Evolutionary conservation across 2,329 filamentous ascomycete genomes (phyloP), one percentile per base, ranked within the genome.

Genomic region (Monosporascus cannonballus): DNA sequence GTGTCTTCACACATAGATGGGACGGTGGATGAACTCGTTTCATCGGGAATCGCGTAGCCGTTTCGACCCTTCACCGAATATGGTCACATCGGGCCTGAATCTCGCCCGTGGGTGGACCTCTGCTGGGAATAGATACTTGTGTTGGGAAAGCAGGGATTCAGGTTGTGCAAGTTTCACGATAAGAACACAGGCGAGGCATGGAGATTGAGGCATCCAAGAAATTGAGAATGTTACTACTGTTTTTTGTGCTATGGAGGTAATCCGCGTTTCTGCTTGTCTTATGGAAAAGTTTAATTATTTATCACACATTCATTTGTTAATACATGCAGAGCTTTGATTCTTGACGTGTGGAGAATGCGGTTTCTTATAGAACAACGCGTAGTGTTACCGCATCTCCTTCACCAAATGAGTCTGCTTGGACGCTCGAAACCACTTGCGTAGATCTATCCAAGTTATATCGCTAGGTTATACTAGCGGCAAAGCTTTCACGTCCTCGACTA

Each of bases 61-160:
- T 51, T 53, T 52, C 57, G 51, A 58, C 51, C 59, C 58, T 59
- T 55, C 52, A 53, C 55, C 56, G 57, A 59, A 63, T 64, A 61
- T 62, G 64, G 57, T 64, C 62, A 58, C 59, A 55, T 58, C 55
- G 54, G 59, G 60, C 53, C 55, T 57, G 51, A 53, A 66, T 65
- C 58, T 64, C 57, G 61, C 56, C 58, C 54, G 55, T 55, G 61
- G 17, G 25, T 63, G 58, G 59, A 59, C 59, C 64, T 63, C 61
- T 62, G 59, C 61, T 61, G 61, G 61, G 60, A 59, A 61, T 59
- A 62, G 55, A 59, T 64, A 64, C 55, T 60, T 61, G 54, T 61
- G 62, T 66, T 64, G 60, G 62, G 56, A 61, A 61, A 57, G 20
- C 59, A 58, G 59, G 60, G 57, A 61, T 65, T 61, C 61, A 64